These are phyloP conservation scores for Geotrichum carabidarum DNA, from an alignment of 1,139 yeast species.

Conservation along the genomic window DNA sequence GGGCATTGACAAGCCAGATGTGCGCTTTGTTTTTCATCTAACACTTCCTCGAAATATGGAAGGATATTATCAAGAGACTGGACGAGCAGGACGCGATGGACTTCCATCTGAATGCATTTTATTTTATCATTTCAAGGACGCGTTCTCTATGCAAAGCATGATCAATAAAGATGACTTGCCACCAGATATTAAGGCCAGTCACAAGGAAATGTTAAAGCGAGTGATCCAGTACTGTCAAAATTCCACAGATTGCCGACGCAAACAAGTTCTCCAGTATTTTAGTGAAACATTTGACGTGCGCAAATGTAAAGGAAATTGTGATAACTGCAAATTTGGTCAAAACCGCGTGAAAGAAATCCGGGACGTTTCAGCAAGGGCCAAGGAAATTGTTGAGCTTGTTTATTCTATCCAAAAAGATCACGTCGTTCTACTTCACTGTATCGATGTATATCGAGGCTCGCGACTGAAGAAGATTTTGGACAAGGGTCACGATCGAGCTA, in stretches of 20 bases:
- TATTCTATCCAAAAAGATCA: slow-evolving; percentile 40
- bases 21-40: slow-evolving; percentile 81
- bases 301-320: slow-evolving; percentile 71
- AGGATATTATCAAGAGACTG: slow-evolving; percentile 96
- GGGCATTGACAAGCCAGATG: slow-evolving; percentile 98
- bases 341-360: slow-evolving; percentile 46
- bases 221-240: slow-evolving; percentile 93
- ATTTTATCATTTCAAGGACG: slow-evolving; percentile 75
- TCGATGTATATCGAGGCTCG: slow-evolving; percentile 78
- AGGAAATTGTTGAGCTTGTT: slow-evolving; percentile 56
- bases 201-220: slow-evolving; percentile 68
- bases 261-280: slow-evolving; percentile 83
- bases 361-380: slow-evolving; percentile 68
- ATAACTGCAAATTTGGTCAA: slow-evolving; percentile 63
- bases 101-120: slow-evolving; percentile 71
- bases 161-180: slow-evolving; percentile 64
- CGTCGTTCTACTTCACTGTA: slow-evolving; percentile 75
- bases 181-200: slow-evolving; percentile 64
- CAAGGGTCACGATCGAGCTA: slow-evolving; percentile 53
- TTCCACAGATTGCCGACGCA: slow-evolving; percentile 81
- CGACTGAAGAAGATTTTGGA: slow-evolving; percentile 54
- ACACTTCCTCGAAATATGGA: slow-evolving; percentile 89
- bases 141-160: slow-evolving; percentile 46
- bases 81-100: slow-evolving; percentile 98
- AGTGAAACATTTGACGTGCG: slow-evolving; percentile 71